Evolutionary conservation across 2,329 filamentous ascomycete species (phyloP).

Genomic region (Ilyonectria destructans): DNA sequence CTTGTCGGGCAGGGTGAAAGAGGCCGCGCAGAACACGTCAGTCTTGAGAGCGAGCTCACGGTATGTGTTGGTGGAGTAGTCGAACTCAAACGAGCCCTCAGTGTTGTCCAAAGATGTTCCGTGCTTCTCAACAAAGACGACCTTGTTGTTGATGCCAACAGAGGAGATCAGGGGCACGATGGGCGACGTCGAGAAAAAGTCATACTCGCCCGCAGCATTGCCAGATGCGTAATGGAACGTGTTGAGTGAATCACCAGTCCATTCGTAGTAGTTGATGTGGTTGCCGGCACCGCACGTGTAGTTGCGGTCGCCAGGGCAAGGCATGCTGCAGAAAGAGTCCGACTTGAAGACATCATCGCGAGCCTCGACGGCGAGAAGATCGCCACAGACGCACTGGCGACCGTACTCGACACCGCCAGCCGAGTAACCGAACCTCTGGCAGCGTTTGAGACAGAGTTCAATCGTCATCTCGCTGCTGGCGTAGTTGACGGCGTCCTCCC

Average conservation of each 20-base stretch:
- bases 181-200: slow-evolving; percentile 59
- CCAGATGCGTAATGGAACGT: slow-evolving; percentile 46
- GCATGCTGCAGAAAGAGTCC: slow-evolving; percentile 68
- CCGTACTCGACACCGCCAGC: slow-evolving; percentile 74
- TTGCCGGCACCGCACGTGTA: slow-evolving; percentile 68
- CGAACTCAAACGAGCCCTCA: slow-evolving; percentile 67
- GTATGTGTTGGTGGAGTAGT: slow-evolving; percentile 71
- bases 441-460: slow-evolving; percentile 67
- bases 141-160: slow-evolving; percentile 46
- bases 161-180: slow-evolving; percentile 46
- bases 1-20: slow-evolving; percentile 76
- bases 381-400: slow-evolving; percentile 72
- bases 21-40: slow-evolving; percentile 78
- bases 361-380: slow-evolving; percentile 63
- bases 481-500: slow-evolving; percentile 63
- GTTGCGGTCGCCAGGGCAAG: slow-evolving; percentile 65
- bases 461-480: slow-evolving; percentile 69
- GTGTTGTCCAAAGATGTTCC: slow-evolving; percentile 43
- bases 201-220: slow-evolving; percentile 74
- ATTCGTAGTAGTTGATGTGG: slow-evolving; percentile 49
- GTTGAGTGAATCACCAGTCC: slow-evolving; percentile 43
- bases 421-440: slow-evolving; percentile 71
- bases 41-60: slow-evolving; percentile 75
- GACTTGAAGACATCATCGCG: slow-evolving; percentile 60
- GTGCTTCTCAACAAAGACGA: slow-evolving; percentile 48